A percentile compares a stretch with the other conserved stretches of the same genome.
Evolutionary conservation across 345 rosid species (phyloP).

Genomic region (Carallia pectinifolia): DNA sequence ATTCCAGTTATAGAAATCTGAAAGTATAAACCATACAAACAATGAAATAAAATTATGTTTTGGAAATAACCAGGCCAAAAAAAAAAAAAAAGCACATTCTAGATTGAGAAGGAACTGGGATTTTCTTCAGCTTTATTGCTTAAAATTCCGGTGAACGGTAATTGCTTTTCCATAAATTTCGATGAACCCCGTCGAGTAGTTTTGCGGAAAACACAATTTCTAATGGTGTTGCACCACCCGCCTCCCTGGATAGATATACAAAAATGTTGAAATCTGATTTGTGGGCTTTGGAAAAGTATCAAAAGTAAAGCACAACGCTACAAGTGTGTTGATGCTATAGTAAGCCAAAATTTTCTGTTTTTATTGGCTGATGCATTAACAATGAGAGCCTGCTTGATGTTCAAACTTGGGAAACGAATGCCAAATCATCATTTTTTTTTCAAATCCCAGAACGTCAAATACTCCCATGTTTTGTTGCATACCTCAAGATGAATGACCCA

Average conservation of each 20-base stretch:
- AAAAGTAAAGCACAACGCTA: not conserved
- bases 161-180: constrained; percentile 24
- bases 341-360: too few relatives aligned
- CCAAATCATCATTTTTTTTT: not conserved
- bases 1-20: constrained; percentile 37
- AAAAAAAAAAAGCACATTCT: not conserved
- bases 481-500: constrained; percentile 38
- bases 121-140: constrained; percentile 29
- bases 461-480: not conserved
- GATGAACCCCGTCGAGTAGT: constrained; percentile 35
- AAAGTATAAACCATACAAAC: not conserved
- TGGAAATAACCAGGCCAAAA: not conserved
- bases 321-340: not conserved
- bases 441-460: not conserved
- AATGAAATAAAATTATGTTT: not conserved
- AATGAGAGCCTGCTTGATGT: not conserved
- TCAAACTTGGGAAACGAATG: not conserved
- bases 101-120: constrained; percentile 20
- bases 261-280: not conserved
- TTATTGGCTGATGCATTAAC: too few relatives aligned
- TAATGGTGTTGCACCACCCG: constrained; percentile 31
- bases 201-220: constrained; percentile 27
- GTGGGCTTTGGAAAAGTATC: not conserved
- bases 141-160: constrained; percentile 32
- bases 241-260: constrained; percentile 23